Percentiles rank a stretch among this genome's conserved stretches.
Conservation (phyloP, 2,329 filamentous ascomycete species). For the Neonectria ditissima region DNA sequence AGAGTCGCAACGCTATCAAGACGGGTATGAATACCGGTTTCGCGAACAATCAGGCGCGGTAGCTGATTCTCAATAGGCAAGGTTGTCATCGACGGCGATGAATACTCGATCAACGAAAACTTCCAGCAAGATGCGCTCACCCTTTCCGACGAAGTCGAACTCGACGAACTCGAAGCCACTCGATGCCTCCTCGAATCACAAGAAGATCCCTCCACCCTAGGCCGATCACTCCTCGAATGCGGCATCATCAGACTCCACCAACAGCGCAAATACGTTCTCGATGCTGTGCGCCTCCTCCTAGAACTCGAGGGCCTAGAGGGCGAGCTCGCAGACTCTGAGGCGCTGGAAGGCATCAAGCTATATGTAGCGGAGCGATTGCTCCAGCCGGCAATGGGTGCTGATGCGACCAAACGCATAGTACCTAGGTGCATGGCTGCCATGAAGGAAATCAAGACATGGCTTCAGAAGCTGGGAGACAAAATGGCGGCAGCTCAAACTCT, state of each 20-base stretch:
- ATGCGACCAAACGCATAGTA: slow-evolving; percentile 70
- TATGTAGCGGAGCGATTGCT: slow-evolving; percentile 51
- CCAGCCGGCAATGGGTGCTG: slow-evolving; percentile 49
- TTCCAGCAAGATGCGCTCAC: slow-evolving; percentile 87
- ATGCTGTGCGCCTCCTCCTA: slow-evolving; percentile 84
- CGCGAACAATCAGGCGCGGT: slow-evolving; percentile 15
- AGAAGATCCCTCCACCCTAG: slow-evolving; percentile 74
- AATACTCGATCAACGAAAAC: slow-evolving; percentile 85
- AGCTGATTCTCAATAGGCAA: slow-evolving; percentile 69
- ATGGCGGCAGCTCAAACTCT: slow-evolving; percentile 80
- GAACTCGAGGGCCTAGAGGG: slow-evolving; percentile 69
- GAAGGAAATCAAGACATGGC: slow-evolving; percentile 79
- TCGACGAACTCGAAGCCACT: slow-evolving; percentile 90
- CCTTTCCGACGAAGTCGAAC: slow-evolving; percentile 86
- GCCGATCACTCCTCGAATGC: slow-evolving; percentile 79
- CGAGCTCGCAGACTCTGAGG: slow-evolving; percentile 60
- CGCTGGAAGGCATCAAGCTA: slow-evolving; percentile 49
- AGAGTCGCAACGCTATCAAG: slow-evolving; percentile 78
- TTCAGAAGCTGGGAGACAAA: slow-evolving; percentile 81
- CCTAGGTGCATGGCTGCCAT: slow-evolving; percentile 82
- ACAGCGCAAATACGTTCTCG: slow-evolving; percentile 83
- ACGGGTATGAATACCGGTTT: slow-evolving; percentile 63
- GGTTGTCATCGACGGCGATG: slow-evolving; percentile 76
- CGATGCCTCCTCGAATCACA: slow-evolving; percentile 80
- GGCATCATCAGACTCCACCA: slow-evolving; percentile 91